Base-by-base conservation (phyloP, 1,139 yeast genomes). In the Zygosaccharomyces sapae region DNA sequence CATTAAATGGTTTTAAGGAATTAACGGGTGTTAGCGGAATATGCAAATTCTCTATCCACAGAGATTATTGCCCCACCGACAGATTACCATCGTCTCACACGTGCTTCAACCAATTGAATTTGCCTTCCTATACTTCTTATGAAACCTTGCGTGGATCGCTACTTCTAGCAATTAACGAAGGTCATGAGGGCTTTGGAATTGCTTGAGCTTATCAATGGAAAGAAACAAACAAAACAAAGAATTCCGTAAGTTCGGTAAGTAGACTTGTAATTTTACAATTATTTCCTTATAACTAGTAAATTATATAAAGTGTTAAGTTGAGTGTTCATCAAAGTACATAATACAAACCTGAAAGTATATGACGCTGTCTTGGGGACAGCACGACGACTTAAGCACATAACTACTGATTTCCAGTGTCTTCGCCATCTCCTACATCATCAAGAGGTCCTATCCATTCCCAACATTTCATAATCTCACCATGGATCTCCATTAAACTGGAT, bases 81-180 rank as follows among this genome's bases (percentile, higher is more conserved):
- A 78, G 98, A 50, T 74, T 92, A 51, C 99, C 99, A 3, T 83
- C 96, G 1, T 86, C 97, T 1, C 98, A 92, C 64, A 92, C 98
- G 0, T 92, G 98, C 68, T 90, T 90, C 73, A 92, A 92, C 67
- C 97, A 92, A 68, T 76, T 94, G 52, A 96, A 89, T 66, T 71
- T 94, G 50, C 99, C 99, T 0, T 95, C 89, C 31, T 94, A 94
- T 68, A 95, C 85, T 48, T 80, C 84, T 7, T 92, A 92, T 63
- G 96, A 89, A 50, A 81, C 86, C 13, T 74, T 94, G 51, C 77
- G 97, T 55, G 86, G 87, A 3, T 81, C 95, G 1, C 68, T 94
- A 51, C 70, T 90, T 56, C 69, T 86, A 59, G 97, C 98, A 0
- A 81, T 94, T 13, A 86, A 90, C 24, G 98, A 92, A 67, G 98